Percentiles rank a stretch among this genome's conserved stretches.
Evolutionary conservation across 352 stramenopile genomes (phyloP).

Genomic region (Globisporangium ultimum): DNA sequence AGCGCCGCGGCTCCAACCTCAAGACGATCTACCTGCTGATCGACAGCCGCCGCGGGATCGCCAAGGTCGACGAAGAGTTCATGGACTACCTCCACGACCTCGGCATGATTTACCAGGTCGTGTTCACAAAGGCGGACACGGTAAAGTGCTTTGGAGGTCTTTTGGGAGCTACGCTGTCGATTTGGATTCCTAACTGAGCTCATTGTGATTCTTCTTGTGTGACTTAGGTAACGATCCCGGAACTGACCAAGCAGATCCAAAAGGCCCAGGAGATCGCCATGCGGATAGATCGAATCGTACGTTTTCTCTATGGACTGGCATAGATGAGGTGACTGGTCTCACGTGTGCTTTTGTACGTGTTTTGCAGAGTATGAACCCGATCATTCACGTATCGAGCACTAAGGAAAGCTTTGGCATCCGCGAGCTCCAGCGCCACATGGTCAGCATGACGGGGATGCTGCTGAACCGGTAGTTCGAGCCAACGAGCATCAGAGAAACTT

Average conservation of each 20-base stretch:
- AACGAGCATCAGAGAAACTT: too few relatives aligned
- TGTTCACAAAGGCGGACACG: conserved; percentile 90
- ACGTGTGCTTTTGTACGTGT: neutral
- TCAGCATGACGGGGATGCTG: conserved; percentile 59
- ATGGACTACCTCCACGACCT: conserved; percentile 85
- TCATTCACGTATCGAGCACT: conserved; percentile 75
- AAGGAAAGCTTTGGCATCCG: conserved; percentile 76
- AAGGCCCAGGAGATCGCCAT: conserved; percentile 46
- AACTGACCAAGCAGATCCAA: conserved; percentile 48
- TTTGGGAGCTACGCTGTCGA: too few relatives aligned
- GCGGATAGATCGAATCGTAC: conserved; percentile 51
- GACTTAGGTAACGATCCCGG: conserved; percentile 26
- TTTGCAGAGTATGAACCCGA: conserved; percentile 73
- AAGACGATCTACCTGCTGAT: conserved; percentile 74
- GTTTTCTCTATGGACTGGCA: conserved; percentile 1
- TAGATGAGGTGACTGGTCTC: neutral
- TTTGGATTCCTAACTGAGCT: neutral
- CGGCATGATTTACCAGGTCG: conserved; percentile 83
- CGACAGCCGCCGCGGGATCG: conserved; percentile 75
- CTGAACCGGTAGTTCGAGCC: conserved; percentile 1
- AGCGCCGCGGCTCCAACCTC: conserved; percentile 68
- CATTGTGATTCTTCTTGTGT: neutral
- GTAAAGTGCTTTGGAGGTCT: conserved; percentile 7
- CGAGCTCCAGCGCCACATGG: conserved; percentile 72
- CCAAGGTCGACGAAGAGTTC: conserved; percentile 80